Conservation (phyloP, 306 rosid genomes). For the Quercus cerris region DNA sequence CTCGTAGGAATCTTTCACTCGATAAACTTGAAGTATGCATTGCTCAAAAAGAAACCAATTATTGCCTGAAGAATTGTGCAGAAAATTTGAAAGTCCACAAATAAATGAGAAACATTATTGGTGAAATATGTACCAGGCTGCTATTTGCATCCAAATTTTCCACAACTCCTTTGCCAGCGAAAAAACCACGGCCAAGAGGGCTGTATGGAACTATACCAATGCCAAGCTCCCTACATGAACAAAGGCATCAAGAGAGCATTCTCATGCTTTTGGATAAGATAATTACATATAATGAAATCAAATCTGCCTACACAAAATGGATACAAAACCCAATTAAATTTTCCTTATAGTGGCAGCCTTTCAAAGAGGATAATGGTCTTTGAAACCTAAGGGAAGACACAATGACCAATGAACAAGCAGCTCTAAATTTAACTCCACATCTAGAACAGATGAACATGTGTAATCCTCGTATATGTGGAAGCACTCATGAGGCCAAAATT, state of each 20-base stretch:
- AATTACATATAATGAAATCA: not conserved
- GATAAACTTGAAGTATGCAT: not conserved
- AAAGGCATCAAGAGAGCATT: not conserved
- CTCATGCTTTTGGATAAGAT: not conserved
- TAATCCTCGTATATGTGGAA: no score
- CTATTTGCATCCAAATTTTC: conserved; percentile 45
- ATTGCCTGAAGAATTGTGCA: not conserved
- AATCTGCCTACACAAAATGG: not conserved
- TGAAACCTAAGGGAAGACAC: not conserved
- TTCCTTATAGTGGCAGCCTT: not conserved
- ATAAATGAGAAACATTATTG: not conserved
- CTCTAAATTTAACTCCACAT: not conserved
- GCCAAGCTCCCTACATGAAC: conserved; percentile 62
- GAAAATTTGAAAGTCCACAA: not conserved
- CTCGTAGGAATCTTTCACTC: not conserved
- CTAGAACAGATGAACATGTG: not conserved
- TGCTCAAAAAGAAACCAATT: not conserved
- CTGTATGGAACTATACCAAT: conserved; percentile 82
- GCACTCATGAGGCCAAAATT: no score
- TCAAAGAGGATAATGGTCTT: not conserved
- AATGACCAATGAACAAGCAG: not conserved
- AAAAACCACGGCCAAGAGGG: conserved; percentile 81
- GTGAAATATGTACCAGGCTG: conserved; percentile 34
- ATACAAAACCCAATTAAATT: not conserved
- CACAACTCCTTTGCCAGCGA: conserved; percentile 65